Evolutionary conservation across 2,329 filamentous ascomycete species (phyloP).

Genomic region (Magnaporthiopsis incrustans): DNA sequence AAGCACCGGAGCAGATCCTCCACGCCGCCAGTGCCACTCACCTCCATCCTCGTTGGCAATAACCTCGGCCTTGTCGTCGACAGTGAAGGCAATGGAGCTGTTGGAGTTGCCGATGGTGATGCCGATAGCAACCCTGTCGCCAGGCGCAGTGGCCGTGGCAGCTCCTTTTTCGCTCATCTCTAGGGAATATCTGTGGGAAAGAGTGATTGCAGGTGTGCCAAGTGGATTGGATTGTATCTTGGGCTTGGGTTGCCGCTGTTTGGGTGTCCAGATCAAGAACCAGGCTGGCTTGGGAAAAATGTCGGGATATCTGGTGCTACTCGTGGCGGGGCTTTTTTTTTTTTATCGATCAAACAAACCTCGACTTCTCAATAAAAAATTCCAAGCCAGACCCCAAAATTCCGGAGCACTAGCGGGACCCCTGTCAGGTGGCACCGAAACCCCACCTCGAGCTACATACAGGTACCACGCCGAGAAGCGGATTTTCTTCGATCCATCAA

Average conservation of each 20-base stretch:
- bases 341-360: neutral
- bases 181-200: neutral
- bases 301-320: neutral
- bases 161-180: conserved; percentile 40
- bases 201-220: neutral
- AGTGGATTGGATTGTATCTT: neutral
- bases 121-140: conserved; percentile 70
- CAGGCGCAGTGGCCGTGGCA: conserved; percentile 40
- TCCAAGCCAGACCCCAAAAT: conserved; percentile 4
- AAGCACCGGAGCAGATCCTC: neutral
- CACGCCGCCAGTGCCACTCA: conserved; percentile 32
- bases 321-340: conserved; percentile 7
- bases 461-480: neutral
- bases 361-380: conserved; percentile 4
- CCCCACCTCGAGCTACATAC: conserved; percentile 1
- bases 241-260: neutral
- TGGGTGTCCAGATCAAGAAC: neutral
- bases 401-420: neutral
- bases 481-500: too few relatives aligned
- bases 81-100: conserved; percentile 90
- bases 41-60: conserved; percentile 99
- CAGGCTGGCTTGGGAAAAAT: neutral
- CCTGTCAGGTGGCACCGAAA: neutral
- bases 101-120: conserved; percentile 98
- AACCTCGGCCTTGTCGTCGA: conserved; percentile 91